Conservation (phyloP, 768 basidiomycete species). For the Boletus rubescentipes region DNA sequence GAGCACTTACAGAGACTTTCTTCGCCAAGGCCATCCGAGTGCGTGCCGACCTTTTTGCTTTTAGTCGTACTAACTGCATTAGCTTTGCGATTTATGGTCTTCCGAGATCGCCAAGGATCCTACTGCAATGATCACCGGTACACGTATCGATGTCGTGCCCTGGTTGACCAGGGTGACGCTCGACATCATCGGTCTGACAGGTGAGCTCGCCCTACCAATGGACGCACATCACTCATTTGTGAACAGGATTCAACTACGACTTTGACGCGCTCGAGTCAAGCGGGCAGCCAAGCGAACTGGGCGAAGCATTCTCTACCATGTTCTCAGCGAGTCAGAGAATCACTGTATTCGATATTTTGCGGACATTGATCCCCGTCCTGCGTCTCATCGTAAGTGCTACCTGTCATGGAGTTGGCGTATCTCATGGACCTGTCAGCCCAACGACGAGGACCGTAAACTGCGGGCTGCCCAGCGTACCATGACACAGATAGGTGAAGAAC, state of each 20-base stretch:
- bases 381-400: slow-evolving; percentile 37
- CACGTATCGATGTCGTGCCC: slow-evolving; percentile 31
- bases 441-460: slow-evolving; percentile 12
- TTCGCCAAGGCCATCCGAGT: slow-evolving; percentile 44
- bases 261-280: slow-evolving; percentile 33
- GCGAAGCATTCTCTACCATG: slow-evolving; percentile 34
- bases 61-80: neutral
- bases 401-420: neutral
- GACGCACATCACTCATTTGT: neutral
- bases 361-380: slow-evolving; percentile 36
- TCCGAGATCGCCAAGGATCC: slow-evolving; percentile 32
- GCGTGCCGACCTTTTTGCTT: neutral
- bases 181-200: slow-evolving; percentile 44
- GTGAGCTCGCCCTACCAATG: slow-evolving; percentile 14
- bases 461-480: slow-evolving; percentile 41
- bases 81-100: slow-evolving; percentile 51
- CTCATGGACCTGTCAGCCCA: slow-evolving; percentile 20
- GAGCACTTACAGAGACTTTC: slow-evolving; percentile 57
- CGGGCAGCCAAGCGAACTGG: slow-evolving; percentile 31
- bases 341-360: slow-evolving; percentile 32
- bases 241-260: slow-evolving; percentile 38
- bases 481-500: slow-evolving; percentile 47
- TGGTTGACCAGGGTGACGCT: slow-evolving; percentile 39
- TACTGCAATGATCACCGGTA: slow-evolving; percentile 10
- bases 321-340: slow-evolving; percentile 15